A percentile compares a stretch with the other conserved stretches of the same genome.
Evolutionary conservation across 2,329 filamentous ascomycete species (phyloP).

Genomic region (Ceratocystiopsis sp.): DNA sequence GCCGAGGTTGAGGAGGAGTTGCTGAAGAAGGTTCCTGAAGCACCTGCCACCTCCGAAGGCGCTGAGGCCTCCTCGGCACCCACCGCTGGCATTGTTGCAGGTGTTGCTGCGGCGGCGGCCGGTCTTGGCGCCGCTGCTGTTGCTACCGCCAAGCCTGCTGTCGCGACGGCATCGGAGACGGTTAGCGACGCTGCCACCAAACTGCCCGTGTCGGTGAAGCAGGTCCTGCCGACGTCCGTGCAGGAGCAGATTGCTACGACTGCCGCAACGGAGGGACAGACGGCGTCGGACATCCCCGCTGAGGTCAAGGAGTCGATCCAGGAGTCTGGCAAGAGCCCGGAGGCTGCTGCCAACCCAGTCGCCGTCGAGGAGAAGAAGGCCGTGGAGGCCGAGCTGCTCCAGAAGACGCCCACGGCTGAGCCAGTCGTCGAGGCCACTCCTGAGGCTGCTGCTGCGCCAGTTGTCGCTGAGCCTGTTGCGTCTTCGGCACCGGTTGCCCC

Average conservation of each 20-base stretch:
- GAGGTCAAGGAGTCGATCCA: constrained; percentile 41
- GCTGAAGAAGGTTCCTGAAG: constrained; percentile 46
- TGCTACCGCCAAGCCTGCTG: constrained; percentile 11
- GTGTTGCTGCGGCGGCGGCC: constrained; percentile 21
- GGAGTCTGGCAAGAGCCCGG: constrained; percentile 44
- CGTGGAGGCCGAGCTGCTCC: constrained; percentile 57
- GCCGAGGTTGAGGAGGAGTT: constrained; percentile 54
- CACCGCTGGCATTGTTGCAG: constrained; percentile 3
- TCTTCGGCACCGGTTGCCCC: background rate
- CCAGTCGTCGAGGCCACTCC: constrained; percentile 14
- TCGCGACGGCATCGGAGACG: constrained; percentile 11
- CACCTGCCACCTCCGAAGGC: constrained; percentile 39
- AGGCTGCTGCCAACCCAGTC: constrained; percentile 50
- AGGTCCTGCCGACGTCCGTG: constrained; percentile 30
- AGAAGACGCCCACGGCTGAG: constrained; percentile 24
- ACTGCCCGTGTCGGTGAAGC: constrained; percentile 37
- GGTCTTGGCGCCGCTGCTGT: constrained; percentile 15
- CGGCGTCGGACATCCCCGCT: constrained; percentile 32
- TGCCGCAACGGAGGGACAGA: constrained; percentile 15
- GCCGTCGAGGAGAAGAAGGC: constrained; percentile 60
- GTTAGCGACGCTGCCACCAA: constrained; percentile 24
- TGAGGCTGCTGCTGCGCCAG: constrained; percentile 7
- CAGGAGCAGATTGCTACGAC: constrained; percentile 29
- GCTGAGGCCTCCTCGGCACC: background rate
- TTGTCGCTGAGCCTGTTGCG: constrained; percentile 2